Conservation (phyloP, 306 rosid genomes). For the Potentilla sterilis region DNA sequence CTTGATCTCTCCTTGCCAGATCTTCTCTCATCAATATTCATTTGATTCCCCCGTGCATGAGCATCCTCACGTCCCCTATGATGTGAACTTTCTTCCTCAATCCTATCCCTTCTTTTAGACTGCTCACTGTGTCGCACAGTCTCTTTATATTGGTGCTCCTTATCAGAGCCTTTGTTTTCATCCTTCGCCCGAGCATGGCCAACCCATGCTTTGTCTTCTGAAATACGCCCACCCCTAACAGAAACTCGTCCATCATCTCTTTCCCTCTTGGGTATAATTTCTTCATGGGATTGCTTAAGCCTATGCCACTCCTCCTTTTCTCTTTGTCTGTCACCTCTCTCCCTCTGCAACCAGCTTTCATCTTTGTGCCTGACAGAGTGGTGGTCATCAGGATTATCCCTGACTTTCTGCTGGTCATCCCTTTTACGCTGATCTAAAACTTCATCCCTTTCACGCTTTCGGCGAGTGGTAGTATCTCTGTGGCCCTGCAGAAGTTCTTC, state of each 20-base stretch:
- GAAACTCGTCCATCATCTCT: constrained; percentile 78
- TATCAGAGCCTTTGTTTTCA: constrained; percentile 67
- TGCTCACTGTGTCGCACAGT: constrained; percentile 63
- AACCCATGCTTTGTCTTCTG: constrained; percentile 78
- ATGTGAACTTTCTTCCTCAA: constrained; percentile 63
- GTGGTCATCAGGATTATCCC: constrained; percentile 75
- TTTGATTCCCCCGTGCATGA: constrained; percentile 59
- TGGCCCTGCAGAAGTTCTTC: constrained; percentile 70
- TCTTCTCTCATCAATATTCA: constrained; percentile 62
- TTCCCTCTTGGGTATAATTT: constrained; percentile 66
- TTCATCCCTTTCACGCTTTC: constrained; percentile 81
- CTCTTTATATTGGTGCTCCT: constrained; percentile 73
- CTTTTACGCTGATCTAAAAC: constrained; percentile 71
- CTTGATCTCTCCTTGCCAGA: constrained; percentile 78
- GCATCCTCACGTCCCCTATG: constrained; percentile 74
- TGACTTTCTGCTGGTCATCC: constrained; percentile 66
- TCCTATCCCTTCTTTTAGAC: constrained; percentile 71
- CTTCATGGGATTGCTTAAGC: constrained; percentile 76
- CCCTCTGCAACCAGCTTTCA: constrained; percentile 67
- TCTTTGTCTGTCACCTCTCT: constrained; percentile 79
- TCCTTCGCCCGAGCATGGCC: constrained; percentile 68
- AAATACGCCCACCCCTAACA: constrained; percentile 65
- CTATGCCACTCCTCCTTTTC: constrained; percentile 92
- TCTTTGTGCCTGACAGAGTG: constrained; percentile 76
- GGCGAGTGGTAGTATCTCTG: constrained; percentile 57